Evolutionary conservation across 495 filamentous ascomycete species (phyloP).

Genomic region (Halenospora varia): DNA sequence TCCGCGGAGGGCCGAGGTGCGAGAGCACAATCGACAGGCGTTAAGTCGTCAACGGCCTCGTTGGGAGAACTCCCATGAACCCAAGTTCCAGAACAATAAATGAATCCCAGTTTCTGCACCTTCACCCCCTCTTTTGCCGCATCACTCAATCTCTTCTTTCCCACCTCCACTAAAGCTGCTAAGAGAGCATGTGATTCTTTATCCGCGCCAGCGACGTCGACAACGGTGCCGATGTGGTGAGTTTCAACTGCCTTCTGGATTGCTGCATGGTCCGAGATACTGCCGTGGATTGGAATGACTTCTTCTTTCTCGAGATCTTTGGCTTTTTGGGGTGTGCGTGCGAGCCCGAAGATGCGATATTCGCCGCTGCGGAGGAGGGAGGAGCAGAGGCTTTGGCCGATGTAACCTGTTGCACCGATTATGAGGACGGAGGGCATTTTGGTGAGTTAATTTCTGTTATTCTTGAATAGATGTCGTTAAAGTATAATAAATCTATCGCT

Average conservation of each 20-base stretch:
- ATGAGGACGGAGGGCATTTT: conserved; percentile 42
- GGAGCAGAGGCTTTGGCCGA: conserved; percentile 33
- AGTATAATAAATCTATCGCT: neutral
- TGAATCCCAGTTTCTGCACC: conserved; percentile 36
- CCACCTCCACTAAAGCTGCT: conserved; percentile 19
- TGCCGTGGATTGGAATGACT: conserved; percentile 24
- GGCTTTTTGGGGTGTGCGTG: conserved; percentile 32
- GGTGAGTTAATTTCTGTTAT: neutral
- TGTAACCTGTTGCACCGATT: conserved; percentile 40
- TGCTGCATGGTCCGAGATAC: conserved; percentile 9
- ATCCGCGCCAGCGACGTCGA: conserved; percentile 29
- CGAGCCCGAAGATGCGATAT: conserved; percentile 38
- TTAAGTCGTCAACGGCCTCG: conserved; percentile 29
- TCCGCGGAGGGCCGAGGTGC: conserved; percentile 21
- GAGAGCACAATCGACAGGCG: conserved; percentile 23
- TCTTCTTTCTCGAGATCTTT: conserved; percentile 23
- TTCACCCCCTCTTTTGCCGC: conserved; percentile 11
- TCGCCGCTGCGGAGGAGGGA: conserved; percentile 31
- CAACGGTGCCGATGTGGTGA: conserved; percentile 33
- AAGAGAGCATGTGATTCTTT: conserved; percentile 22
- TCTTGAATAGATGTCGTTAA: neutral
- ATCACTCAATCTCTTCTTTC: conserved; percentile 15
- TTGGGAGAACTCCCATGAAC: conserved; percentile 33
- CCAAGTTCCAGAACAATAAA: conserved; percentile 40
- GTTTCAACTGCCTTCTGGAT: conserved; percentile 21